Evolutionary conservation across 108 stramenopile species (phyloP).

Genomic region (Cyclostephanos tholiformis): DNA sequence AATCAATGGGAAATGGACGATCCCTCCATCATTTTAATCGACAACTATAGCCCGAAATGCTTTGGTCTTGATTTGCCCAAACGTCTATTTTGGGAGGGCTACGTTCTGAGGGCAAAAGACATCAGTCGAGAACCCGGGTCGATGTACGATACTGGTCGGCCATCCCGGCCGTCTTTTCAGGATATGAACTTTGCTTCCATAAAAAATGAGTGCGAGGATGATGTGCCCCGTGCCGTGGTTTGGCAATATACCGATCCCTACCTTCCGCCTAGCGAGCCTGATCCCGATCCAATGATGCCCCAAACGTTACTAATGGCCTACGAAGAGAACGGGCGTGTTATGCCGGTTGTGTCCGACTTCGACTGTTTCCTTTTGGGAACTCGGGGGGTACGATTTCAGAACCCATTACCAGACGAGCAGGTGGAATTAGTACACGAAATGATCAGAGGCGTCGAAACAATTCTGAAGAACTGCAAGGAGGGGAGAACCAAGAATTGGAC

Average conservation of each 20-base stretch:
- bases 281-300: constrained; percentile 62
- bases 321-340: constrained; percentile 67
- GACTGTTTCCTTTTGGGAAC: constrained; percentile 72
- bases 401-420: constrained; percentile 63
- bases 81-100: constrained; percentile 72
- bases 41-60: constrained; percentile 51
- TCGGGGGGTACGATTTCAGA: constrained; percentile 57
- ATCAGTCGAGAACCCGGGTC: constrained; percentile 54
- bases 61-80: constrained; percentile 66
- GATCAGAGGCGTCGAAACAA: constrained; percentile 61
- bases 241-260: constrained; percentile 56
- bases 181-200: constrained; percentile 70
- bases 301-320: constrained; percentile 72
- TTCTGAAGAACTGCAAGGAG: constrained; percentile 42
- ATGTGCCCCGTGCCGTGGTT: constrained; percentile 58
- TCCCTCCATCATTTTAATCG: constrained; percentile 47
- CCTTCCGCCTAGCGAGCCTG: constrained; percentile 37
- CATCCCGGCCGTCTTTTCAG: constrained; percentile 62
- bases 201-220: constrained; percentile 33
- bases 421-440: constrained; percentile 61
- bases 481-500: constrained; percentile 62
- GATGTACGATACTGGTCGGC: constrained; percentile 61
- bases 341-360: constrained; percentile 72
- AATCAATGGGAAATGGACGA: constrained; percentile 44
- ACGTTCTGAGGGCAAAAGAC: constrained; percentile 53